Conservation (phyloP, 805 yeast genomes). For the Yarrowia deformans region DNA sequence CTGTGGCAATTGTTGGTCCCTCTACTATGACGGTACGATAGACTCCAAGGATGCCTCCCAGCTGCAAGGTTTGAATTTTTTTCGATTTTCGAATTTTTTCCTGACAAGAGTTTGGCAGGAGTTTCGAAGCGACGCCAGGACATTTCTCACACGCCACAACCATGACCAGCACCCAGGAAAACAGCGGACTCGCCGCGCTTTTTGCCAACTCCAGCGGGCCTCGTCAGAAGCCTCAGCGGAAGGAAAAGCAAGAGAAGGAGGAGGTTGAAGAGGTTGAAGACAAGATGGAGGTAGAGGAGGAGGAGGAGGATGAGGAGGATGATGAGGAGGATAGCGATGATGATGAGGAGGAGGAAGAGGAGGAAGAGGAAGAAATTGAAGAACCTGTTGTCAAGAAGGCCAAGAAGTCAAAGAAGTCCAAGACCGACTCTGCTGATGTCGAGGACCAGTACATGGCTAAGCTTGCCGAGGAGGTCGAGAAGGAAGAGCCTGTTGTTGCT, state of each 20-base stretch:
- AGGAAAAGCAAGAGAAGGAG: neutral
- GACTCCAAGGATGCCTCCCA: too few species aligned
- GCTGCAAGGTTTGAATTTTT: constrained; percentile 33
- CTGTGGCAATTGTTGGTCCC: too few species aligned
- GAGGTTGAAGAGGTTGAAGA: neutral
- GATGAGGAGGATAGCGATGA: constrained; percentile 19
- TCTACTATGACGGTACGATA: too few species aligned
- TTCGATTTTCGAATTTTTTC: neutral
- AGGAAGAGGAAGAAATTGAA: constrained; percentile 28
- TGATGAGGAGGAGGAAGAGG: constrained; percentile 39
- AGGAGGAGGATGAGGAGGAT: neutral
- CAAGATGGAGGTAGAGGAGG: neutral
- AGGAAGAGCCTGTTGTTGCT: constrained; percentile 40
- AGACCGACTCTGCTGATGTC: constrained; percentile 58
- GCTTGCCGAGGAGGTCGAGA: constrained; percentile 54
- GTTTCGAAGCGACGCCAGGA: too few species aligned
- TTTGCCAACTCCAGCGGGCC: constrained; percentile 34
- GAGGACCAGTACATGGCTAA: constrained; percentile 64
- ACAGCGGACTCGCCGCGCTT: constrained; percentile 29
- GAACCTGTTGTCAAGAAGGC: constrained; percentile 44
- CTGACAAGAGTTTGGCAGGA: neutral
- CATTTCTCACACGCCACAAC: neutral
- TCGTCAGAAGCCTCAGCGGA: constrained; percentile 27
- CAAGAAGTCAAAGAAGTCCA: constrained; percentile 45
- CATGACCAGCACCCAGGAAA: constrained; percentile 31